Conservation (phyloP, 1,284 basidiomycete species). For the Fomitopsis schrenkii region DNA sequence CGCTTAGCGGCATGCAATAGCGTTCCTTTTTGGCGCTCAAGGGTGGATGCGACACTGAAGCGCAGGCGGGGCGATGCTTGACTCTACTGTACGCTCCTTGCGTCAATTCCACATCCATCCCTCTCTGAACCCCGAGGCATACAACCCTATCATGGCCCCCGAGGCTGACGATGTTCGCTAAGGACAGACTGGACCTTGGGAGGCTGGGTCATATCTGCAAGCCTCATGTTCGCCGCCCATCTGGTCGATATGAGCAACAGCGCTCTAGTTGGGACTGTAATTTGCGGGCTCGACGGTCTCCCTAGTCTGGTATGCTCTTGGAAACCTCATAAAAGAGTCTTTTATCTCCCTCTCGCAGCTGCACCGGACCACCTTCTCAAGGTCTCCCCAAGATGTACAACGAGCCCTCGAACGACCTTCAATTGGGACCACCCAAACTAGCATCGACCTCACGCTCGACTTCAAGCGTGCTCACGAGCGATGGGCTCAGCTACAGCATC, state of each 20-base stretch:
- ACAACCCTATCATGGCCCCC: too few species aligned
- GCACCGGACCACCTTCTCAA: not conserved
- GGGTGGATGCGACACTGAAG: too few species aligned
- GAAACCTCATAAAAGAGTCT: not conserved
- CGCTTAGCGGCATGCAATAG: too few species aligned
- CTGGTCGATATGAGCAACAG: not conserved
- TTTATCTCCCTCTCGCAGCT: not conserved
- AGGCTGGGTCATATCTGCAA: not conserved
- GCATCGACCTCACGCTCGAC: constrained; percentile 24
- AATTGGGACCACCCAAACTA: constrained; percentile 27
- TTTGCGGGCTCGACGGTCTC: not conserved
- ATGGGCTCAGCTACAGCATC: not conserved
- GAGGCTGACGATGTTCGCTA: not conserved
- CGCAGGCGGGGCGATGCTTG: too few species aligned
- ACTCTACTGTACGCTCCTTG: too few species aligned
- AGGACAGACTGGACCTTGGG: not conserved
- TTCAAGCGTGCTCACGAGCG: constrained; percentile 13
- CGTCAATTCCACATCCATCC: too few species aligned
- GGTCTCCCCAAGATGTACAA: not conserved
- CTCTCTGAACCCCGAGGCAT: too few species aligned
- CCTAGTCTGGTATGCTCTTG: not conserved
- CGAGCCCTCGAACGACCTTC: not conserved
- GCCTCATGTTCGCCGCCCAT: not conserved
- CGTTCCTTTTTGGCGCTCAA: too few species aligned
- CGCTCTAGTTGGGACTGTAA: not conserved